Evolutionary conservation across 441 rosid genomes (phyloP), one percentile per base, ranked within the genome.

Genomic region (Flueggea neowawraea): DNA sequence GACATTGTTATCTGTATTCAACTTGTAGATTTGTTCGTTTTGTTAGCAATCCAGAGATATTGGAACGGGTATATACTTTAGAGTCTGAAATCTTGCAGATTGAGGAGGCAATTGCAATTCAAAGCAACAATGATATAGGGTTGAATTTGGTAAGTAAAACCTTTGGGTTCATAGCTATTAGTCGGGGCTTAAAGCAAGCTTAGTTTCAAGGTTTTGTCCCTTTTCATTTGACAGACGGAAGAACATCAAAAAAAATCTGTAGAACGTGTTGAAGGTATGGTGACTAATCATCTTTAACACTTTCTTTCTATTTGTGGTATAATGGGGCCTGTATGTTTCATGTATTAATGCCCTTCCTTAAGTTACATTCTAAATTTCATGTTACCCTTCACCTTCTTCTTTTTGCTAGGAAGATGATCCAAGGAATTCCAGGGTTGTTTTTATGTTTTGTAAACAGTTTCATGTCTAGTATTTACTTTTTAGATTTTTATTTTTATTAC

Each of bases 61-160:
- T 95, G 71, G 98, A 95, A 69, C 81, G 99, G 62, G 96, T 90
- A 56, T 74, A 86, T 69, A 78, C 82, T 16, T 68, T 88, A 54
- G 99, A 95, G 78, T 89, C 97, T 44, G 99, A 95, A 86, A 89
- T 95, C 66, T 71, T 85, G 72, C 99, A 95, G 82, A 88, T 91
- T 56, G 91, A 83, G 66, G 90, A 90, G 80, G 98, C 97, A 69
- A 86, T 91, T 79, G 82, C 82, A 36, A 83, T 80, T 60, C 99
- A 90, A 76, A 83, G 87, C 80, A 89, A 82, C 64, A 79, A 62
- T 58, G 85, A 85, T 14, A 68, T 73, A 51, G 88, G 86, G 47
- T 63, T 80, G 66, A 73, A 63, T 68, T 59, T 75, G 60, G 97
- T 91, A 74, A n/a, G 95, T 79, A 44, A 39, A 61, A 13, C 58